Conservation (phyloP, 805 yeast genomes). For the Zygosaccharomyces siamensis region DNA sequence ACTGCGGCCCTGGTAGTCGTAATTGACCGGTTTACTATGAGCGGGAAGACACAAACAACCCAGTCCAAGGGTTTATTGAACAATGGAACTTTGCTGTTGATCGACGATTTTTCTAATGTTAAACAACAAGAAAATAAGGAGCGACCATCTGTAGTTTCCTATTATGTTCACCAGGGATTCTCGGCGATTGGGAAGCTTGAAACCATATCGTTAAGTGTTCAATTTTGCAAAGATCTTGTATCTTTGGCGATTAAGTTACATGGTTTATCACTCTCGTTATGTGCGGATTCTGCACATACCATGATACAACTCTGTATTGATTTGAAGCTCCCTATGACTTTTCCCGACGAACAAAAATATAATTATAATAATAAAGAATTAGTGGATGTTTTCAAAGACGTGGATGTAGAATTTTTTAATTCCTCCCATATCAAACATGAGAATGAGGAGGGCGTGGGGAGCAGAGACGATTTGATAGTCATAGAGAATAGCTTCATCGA, state of each 20-base stretch:
- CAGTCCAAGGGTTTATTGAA: conserved; percentile 44
- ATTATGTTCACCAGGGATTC: conserved; percentile 28
- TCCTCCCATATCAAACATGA: conserved; percentile 10
- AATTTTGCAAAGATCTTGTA: conserved; percentile 27
- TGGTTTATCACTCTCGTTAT: conserved; percentile 47
- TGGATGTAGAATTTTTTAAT: conserved; percentile 32
- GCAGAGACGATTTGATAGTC: conserved; percentile 20
- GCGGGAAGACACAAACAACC: conserved; percentile 34
- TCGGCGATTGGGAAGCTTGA: conserved; percentile 24
- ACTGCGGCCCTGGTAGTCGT: conserved; percentile 48
- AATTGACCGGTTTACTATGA: conserved; percentile 51
- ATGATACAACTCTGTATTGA: conserved; percentile 64
- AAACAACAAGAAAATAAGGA: conserved; percentile 19
- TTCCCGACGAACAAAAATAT: conserved; percentile 57
- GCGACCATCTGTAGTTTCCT: conserved; percentile 12
- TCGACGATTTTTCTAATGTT: conserved; percentile 53
- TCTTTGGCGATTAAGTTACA: conserved; percentile 49
- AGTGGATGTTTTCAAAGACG: conserved; percentile 40
- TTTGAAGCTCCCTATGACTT: conserved; percentile 60
- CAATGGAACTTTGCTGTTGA: conserved; percentile 47
- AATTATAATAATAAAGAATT: conserved; percentile 30
- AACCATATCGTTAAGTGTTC: conserved; percentile 4
- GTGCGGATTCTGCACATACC: conserved; percentile 83
- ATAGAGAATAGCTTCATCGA: conserved; percentile 20
- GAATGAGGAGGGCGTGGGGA: conserved; percentile 17